Percentiles rank a stretch among this genome's conserved stretches.
These are phyloP conservation scores for Lathyrus aphaca DNA, from an alignment of 306 rosid species.

Conservation along the genomic window DNA sequence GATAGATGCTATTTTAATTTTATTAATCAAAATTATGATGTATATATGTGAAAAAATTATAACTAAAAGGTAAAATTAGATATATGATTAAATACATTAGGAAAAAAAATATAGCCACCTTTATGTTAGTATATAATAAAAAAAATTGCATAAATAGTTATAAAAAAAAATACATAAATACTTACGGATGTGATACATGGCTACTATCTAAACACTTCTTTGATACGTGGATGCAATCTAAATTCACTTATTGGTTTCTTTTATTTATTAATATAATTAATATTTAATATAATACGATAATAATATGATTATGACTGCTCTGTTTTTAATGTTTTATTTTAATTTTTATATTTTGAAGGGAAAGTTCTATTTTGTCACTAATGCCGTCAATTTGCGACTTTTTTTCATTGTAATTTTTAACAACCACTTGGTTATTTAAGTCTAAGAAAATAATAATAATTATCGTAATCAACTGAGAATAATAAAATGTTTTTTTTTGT, in stretches of 20 bases:
- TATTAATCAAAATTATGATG: too few relatives aligned
- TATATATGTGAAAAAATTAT: too few relatives aligned
- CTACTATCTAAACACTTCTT: background rate
- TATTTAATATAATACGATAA: background rate
- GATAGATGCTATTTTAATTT: too few relatives aligned
- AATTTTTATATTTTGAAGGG: background rate
- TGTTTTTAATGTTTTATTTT: background rate
- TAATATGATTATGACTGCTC: constrained; percentile 10
- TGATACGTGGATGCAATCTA: constrained; percentile 1
- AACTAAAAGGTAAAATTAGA: too few relatives aligned
- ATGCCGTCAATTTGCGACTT: constrained; percentile 38
- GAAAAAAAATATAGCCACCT: too few relatives aligned
- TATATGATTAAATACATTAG: too few relatives aligned
- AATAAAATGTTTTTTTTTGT: background rate
- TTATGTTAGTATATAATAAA: too few relatives aligned
- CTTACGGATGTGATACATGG: background rate
- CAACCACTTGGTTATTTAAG: background rate
- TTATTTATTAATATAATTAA: background rate
- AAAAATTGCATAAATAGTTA: too few relatives aligned
- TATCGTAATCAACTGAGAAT: background rate
- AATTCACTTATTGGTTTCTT: background rate
- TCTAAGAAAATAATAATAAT: background rate
- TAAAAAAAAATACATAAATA: background rate
- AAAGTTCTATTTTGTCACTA: constrained; percentile 33
- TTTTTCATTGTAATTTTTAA: constrained; percentile 9